Base-by-base conservation (phyloP, 2,329 filamentous ascomycete species). In the Nemania abortiva region DNA sequence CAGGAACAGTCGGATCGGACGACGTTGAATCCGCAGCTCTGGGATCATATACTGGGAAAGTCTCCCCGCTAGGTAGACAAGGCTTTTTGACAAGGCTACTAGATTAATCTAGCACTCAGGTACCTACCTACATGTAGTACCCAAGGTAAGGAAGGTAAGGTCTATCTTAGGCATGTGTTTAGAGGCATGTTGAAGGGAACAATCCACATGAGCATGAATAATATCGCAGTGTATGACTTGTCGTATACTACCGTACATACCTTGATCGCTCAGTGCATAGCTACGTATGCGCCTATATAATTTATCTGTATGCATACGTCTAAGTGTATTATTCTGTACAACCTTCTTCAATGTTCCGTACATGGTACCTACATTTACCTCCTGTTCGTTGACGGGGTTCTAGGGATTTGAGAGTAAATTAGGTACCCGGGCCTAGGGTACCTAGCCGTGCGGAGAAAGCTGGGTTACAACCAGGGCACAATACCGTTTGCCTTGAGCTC, bases 1-100 rank as follows among this genome's bases (percentile, higher is more conserved):
- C 54, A 42, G 67, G 50, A 53, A 27, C 50, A 27, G 50, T 18
- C 27, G n/a, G 29, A 22, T n/a, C 15, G 58, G 56, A 54, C 45
- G 53, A 59, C 49, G 27, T 56, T 37, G 57, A 68, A 55, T 49
- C 68, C 68, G 54, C 54, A 59, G 54, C 57, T 37, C 63, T 66
- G 59, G 63, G 58, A 66, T 64, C 24, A 54, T 50, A 47, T 50
- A 24, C n/a, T 50, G 49, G 45, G 34, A 66, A 52, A 62, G 42
- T 49, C 62, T 65, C 27, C 45, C 63, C 37, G 47, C 45, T 53
- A 45, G 2, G 10, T 47, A 59, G 29, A 24, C 29, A n/a, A 55
- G 31, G 29, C 29, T 53, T 24, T 24, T n/a, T 5, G 63, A 49
- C 63, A 66, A 69, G 69, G 66, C 60, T 55, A 52, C 24, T 27